Percentiles rank a stretch among this genome's conserved stretches.
phyloP scores from a whole-genome alignment of 164 flowering plant genomes.

The Sextonia rubra region DNA sequence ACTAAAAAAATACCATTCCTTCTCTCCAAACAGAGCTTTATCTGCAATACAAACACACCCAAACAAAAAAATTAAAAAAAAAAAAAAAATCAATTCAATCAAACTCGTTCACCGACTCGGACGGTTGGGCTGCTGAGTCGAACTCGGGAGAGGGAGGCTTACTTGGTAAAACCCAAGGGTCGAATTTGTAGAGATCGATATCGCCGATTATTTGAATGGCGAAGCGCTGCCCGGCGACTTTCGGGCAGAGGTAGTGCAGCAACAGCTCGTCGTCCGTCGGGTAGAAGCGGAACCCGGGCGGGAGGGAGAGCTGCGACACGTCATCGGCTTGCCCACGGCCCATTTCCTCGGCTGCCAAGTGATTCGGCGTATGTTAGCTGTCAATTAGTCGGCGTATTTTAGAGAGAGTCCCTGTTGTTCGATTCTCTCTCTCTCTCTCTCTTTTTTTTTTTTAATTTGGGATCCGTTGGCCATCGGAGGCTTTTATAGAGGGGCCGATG shows the following conservation, averaged over 20 bases:
- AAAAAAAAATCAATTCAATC: no score
- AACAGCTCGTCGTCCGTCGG: constrained; percentile 40
- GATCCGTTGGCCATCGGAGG: no score
- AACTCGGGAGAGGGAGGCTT: constrained; percentile 1
- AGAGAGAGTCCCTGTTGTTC: not conserved
- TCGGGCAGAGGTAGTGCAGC: constrained; percentile 29
- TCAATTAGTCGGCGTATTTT: not conserved
- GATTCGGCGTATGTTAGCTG: not conserved
- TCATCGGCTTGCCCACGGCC: constrained; percentile 19
- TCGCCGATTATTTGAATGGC: constrained; percentile 25
- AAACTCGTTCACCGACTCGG: not conserved
- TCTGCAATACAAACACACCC: constrained; percentile 28
- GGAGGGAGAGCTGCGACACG: constrained; percentile 22
- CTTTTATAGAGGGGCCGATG: not conserved
- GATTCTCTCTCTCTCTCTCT: not conserved
- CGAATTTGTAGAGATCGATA: constrained; percentile 30
- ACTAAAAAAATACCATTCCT: constrained; percentile 91
- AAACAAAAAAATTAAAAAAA: no score
- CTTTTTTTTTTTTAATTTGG: no score
- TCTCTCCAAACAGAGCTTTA: constrained; percentile 78
- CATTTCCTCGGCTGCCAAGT: constrained; percentile 11
- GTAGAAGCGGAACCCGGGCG: constrained; percentile 34
- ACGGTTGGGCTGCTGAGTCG: not conserved
- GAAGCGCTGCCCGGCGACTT: constrained; percentile 27
- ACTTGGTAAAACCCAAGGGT: constrained; percentile 37